Evolutionary conservation across 768 basidiomycete species (phyloP), one percentile per base, ranked within the genome.

Genomic region (Rickenella mellea): DNA sequence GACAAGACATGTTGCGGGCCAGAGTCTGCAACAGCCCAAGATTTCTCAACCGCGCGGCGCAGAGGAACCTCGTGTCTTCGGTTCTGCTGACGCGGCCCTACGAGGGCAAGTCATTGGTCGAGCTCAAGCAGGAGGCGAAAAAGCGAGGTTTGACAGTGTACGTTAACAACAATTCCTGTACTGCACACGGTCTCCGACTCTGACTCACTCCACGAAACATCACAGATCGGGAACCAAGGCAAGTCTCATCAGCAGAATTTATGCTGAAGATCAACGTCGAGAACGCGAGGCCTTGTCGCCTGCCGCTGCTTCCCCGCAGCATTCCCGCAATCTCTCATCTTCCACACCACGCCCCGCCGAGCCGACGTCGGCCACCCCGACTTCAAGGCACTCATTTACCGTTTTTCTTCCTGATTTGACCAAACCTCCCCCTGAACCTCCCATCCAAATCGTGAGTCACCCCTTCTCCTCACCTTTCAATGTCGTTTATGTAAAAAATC

Each of bases 181-280:
- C 21, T 30, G 29, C 36, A 14, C 41, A 39, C 19, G 27, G 21
- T 35, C 35, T 28, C 27, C 44, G 27, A 4, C 35, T 41, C 32
- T 43, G 33, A 15, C 33, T 8, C 33, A 22, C 20, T 48, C n/a
- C 15, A 25, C 24, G 19, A 31, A 27, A 33, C 28, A 9, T 17
- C 38, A 29, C 49, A 83, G 80, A 20, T 70, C 62, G 47, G 80
- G 80, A 2, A 76, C 67, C 57, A 84, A 83, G 57, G 61, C 73
- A 3, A 65, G 64, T 3, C 58, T 83, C 24, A 64, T 80, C 45
- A 52, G 69, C 28, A 72, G 77, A 41, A 62, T 83, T 38, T 65
- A 71, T 47, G 63, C 70, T 37, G 76, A 80, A 32, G 56, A 63
- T 25, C 51, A 48, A 40, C 21, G 26, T 17, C 57, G 46, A 31